phyloP scores from a whole-genome alignment of 2,329 filamentous ascomycete species.

The Colletotrichum eremochloae region DNA sequence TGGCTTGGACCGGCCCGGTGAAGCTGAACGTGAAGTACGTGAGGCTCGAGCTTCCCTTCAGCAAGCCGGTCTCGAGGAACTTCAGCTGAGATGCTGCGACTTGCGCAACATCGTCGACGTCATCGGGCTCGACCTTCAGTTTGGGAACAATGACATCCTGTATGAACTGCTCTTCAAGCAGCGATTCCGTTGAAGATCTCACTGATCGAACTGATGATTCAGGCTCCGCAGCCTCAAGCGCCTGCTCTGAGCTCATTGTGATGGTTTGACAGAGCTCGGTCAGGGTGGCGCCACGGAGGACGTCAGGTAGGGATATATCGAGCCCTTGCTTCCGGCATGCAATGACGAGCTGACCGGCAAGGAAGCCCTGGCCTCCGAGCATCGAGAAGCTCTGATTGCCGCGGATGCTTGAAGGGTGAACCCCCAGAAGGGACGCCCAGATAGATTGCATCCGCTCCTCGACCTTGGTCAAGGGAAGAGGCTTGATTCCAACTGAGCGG shows the following conservation, averaged over 20 bases:
- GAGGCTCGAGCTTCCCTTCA: constrained; percentile 59
- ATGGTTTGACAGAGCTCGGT: constrained; percentile 60
- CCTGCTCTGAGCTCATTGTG: constrained; percentile 40
- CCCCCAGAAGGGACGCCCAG: constrained; percentile 60
- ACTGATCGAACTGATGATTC: neutral
- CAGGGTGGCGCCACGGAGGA: constrained; percentile 58
- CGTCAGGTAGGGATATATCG: constrained; percentile 56
- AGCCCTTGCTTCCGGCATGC: constrained; percentile 60
- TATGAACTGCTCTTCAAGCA: constrained; percentile 53
- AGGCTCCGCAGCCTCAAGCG: constrained; percentile 18
- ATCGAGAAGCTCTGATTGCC: constrained; percentile 60
- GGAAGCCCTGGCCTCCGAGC: constrained; percentile 60
- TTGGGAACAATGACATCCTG: constrained; percentile 58
- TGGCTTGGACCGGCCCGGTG: constrained; percentile 57
- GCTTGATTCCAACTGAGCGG: constrained; percentile 55
- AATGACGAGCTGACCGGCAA: constrained; percentile 60
- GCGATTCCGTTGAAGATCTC: constrained; percentile 25
- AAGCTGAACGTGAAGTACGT: constrained; percentile 64
- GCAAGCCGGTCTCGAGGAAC: constrained; percentile 62
- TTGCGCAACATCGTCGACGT: constrained; percentile 63
- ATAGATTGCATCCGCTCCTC: constrained; percentile 63
- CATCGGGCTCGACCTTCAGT: constrained; percentile 56
- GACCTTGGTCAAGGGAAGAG: constrained; percentile 61
- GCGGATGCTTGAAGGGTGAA: constrained; percentile 57
- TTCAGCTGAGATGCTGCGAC: constrained; percentile 63